Base-by-base conservation (phyloP, 768 basidiomycete genomes). In the Russula abietina region DNA sequence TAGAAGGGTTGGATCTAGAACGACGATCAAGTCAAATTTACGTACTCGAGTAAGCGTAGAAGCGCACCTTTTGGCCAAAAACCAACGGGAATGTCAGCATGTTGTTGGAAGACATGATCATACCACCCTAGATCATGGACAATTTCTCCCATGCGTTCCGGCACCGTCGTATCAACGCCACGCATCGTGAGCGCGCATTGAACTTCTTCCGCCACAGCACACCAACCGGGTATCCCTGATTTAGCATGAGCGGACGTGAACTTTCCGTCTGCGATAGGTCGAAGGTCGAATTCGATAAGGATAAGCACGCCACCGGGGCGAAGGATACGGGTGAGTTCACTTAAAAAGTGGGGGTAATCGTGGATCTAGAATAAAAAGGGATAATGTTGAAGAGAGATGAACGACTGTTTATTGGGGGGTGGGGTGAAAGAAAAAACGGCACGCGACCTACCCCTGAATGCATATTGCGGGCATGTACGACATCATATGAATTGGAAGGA, bases 251-350 rank as follows among this genome's bases (percentile, higher is more conserved):
- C 39, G 41, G 73, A 72, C 32, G 78, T 75, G 14, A 71, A 73
- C 69, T 76, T 79, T 61, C 75, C 77, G 68, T 82, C 77, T 26
- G 75, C 77, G 24, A 79, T 74, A 11, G 83, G 86, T 57, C 75
- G 76, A 59, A 79, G 77, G 66, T 83, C 84, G 30, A 80, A 79
- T 61, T 89, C 88, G 60, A 87, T 81, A 45, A 89, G 73, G 60
- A 88, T 80, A 65, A 87, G 77, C 49, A 89, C 77, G 24, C 88
- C 88, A 60, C 87, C 87, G 36, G 86, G 86, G 36, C 85, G 83
- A 39, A 89, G 79, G 67, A 89, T 76, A 64, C 88, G 84, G 53
- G 77, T 80, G 50, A 86, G 77, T 74, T 89, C 84, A 59, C 76
- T 75, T 5, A 89, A 68, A 65, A 88, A 80, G 30, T 78, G 79